Base-by-base conservation (phyloP, 345 rosid species). In the Citrus mangshanensis region DNA sequence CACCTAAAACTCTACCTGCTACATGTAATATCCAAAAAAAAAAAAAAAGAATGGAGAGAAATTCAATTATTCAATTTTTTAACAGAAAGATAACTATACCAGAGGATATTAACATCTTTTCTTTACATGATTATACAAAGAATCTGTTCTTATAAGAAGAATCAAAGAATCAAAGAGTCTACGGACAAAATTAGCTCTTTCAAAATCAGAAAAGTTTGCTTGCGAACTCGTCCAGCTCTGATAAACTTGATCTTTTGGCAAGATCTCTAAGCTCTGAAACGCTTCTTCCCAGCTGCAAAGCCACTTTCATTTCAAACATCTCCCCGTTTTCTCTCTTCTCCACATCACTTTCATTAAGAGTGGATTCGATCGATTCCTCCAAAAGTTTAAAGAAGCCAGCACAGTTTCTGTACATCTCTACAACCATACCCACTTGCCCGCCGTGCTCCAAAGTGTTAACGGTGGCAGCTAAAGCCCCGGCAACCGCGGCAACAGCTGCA, bases 351-450 rank as follows among this genome's bases (percentile, higher is more conserved):
- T 78, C 87, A n/a, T 72, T 73, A 12, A 85, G 62, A 6, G 68
- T 77, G 0, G 82, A 62, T 28, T 82, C 83, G 3, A 89, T 81
- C 2, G 85, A 73, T 64, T 82, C 88, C 70, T 81, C 89, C 81
- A 84, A 4, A 3, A 82, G 80, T 3, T 34, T 7, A 34, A 89
- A 81, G 80, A 78, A 84, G 16, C 90, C 92, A 5, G 87, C 85
- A 64, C 81, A 78, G 84, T 84, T 83, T 64, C 88, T 82, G 75
- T 89, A 89, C 88, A 89, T 85, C 77, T 89, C 92, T 37, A 89
- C 54, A 72, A 85, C 90, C 92, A 87, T 89, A 6, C 90, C 92
- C 4, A 89, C 84, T 75, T 89, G 92, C 3, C 71, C 87, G 1
- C 85, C 90, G 30, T 87, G 91, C 81, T 89, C 89, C 2, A 87